Evolutionary conservation across 768 basidiomycete genomes (phyloP).

Genomic region (Hypsizygus marmoreus): DNA sequence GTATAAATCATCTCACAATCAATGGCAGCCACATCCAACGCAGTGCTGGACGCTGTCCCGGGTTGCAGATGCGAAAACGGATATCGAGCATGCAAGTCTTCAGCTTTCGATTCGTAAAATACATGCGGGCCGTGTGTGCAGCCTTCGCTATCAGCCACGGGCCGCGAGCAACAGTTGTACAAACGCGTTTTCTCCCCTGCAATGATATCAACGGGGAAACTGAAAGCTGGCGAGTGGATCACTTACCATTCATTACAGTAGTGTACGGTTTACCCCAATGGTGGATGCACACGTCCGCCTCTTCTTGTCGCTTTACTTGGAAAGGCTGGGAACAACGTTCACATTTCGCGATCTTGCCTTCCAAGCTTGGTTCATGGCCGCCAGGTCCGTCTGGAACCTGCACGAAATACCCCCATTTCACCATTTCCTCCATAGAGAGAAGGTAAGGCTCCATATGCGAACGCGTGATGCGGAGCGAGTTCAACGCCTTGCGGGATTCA

Average conservation of each 20-base stretch:
- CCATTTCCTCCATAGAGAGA: slow-evolving; percentile 57
- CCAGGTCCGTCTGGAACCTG: slow-evolving; percentile 70
- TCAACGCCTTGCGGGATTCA: slow-evolving; percentile 54
- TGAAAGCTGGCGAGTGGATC: background rate
- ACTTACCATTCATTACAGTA: slow-evolving; percentile 65
- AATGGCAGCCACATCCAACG: slow-evolving; percentile 80
- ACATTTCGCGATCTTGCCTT: slow-evolving; percentile 67
- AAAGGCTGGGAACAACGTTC: slow-evolving; percentile 78
- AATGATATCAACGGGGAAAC: slow-evolving; percentile 3
- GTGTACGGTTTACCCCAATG: slow-evolving; percentile 82
- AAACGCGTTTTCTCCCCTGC: slow-evolving; percentile 69
- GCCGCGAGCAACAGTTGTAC: slow-evolving; percentile 79
- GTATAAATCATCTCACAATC: slow-evolving; percentile 99
- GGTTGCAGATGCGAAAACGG: slow-evolving; percentile 58
- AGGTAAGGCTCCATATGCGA: slow-evolving; percentile 58
- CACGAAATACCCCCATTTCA: slow-evolving; percentile 69
- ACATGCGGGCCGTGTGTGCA: slow-evolving; percentile 86
- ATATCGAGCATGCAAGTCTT: slow-evolving; percentile 71
- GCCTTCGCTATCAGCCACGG: slow-evolving; percentile 58
- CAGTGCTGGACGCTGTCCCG: slow-evolving; percentile 24
- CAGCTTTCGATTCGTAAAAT: slow-evolving; percentile 76
- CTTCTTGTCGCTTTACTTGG: slow-evolving; percentile 59
- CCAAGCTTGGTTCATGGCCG: slow-evolving; percentile 60
- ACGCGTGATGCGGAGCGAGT: slow-evolving; percentile 54
- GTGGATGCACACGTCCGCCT: slow-evolving; percentile 66